These are phyloP conservation scores for Cynara cardunculus DNA, from an alignment of 129 eudicot genomes.

Conservation along the genomic window DNA sequence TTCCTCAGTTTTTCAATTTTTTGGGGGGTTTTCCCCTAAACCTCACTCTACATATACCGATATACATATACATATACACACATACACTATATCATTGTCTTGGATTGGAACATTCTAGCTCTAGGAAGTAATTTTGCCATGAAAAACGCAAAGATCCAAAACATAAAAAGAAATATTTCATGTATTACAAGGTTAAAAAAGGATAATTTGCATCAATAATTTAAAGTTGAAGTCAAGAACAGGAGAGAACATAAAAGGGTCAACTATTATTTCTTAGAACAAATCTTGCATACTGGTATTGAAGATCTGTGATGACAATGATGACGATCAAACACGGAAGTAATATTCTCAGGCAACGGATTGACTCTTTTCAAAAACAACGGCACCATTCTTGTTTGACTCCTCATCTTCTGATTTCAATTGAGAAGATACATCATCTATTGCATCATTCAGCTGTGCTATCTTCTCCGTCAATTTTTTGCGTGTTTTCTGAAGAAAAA, in stretches of 20 bases:
- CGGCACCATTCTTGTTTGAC: conserved; percentile 24
- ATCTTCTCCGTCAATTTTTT: conserved; percentile 68
- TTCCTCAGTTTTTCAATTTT: too few species aligned
- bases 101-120: not conserved
- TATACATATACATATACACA: too few species aligned
- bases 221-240: conserved; percentile 14
- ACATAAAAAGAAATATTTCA: conserved; percentile 5
- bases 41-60: too few species aligned
- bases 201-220: conserved; percentile 3
- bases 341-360: conserved; percentile 18
- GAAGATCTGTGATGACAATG: conserved; percentile 14
- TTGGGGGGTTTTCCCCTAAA: too few species aligned
- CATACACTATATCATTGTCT: not conserved
- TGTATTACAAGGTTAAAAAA: not conserved
- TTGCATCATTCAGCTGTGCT: conserved; percentile 72
- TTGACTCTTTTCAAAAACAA: conserved; percentile 27
- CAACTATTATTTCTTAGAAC: conserved; percentile 19
- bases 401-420: conserved; percentile 36
- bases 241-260: not conserved
- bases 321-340: not conserved
- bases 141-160: not conserved
- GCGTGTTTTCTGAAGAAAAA: conserved; percentile 61
- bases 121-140: not conserved
- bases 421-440: conserved; percentile 66
- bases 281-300: conserved; percentile 21